phyloP scores from a whole-genome alignment of 139 green algal genomes.

The Deuterostichococcus epilithicus region DNA sequence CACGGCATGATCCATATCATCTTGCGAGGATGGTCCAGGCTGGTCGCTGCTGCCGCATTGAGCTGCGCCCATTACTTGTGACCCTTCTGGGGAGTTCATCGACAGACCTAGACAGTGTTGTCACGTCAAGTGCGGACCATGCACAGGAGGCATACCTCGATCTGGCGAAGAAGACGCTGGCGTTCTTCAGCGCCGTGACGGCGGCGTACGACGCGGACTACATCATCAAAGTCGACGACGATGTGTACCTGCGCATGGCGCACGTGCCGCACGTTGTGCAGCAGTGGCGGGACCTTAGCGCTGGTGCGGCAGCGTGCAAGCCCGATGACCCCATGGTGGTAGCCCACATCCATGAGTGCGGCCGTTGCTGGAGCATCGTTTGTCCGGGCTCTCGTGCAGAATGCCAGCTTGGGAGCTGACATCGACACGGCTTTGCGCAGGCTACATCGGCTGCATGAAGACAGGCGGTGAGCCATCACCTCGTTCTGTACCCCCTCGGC shows the following conservation, averaged over 20 bases:
- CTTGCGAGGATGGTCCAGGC: not conserved
- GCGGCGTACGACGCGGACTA: conserved; percentile 38
- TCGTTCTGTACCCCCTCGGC: too few relatives aligned
- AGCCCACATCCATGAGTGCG: not conserved
- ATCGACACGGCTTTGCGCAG: too few relatives aligned
- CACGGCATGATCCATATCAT: not conserved
- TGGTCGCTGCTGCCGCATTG: not conserved
- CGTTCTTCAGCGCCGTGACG: conserved; percentile 45
- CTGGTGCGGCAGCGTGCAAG: not conserved
- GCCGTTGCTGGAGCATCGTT: not conserved
- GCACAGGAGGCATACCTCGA: conserved; percentile 56
- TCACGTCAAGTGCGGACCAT: not conserved
- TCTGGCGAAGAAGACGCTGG: conserved; percentile 64
- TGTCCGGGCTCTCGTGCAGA: not conserved
- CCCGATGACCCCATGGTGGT: not conserved
- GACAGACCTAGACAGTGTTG: not conserved
- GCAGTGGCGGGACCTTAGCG: conserved; percentile 39
- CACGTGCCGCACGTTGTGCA: conserved; percentile 31
- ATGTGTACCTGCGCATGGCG: conserved; percentile 55
- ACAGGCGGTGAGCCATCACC: conserved; percentile 24
- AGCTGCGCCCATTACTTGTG: too few relatives aligned
- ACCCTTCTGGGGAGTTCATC: not conserved
- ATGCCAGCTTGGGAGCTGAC: not conserved
- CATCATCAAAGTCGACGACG: conserved; percentile 55
- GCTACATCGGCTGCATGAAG: conserved; percentile 75